Conservation (phyloP, 1,284 basidiomycete species). For the Boletus austroedulis region DNA sequence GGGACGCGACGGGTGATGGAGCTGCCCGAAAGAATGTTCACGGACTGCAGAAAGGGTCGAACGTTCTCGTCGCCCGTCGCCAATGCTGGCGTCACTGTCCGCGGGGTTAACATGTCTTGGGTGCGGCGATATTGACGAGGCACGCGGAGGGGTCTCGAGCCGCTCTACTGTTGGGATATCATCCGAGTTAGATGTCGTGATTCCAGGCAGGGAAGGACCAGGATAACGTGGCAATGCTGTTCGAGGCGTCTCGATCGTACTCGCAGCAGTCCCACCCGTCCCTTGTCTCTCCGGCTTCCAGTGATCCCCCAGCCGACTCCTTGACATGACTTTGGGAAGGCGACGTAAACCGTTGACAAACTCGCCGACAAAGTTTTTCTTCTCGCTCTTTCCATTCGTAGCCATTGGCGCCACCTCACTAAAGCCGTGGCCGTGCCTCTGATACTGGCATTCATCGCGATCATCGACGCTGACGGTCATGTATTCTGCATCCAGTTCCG, state of each 20-base stretch:
- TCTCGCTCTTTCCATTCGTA: slow-evolving; percentile 30
- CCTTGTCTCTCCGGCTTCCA: slow-evolving; percentile 26
- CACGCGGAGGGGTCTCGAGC: slow-evolving; percentile 26
- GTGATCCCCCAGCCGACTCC: slow-evolving; percentile 26
- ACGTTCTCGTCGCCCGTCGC: slow-evolving; percentile 25
- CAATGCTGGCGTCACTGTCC: slow-evolving; percentile 24
- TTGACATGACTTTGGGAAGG: slow-evolving; percentile 35
- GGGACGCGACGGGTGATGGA: slow-evolving; percentile 12
- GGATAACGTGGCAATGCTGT: slow-evolving; percentile 17
- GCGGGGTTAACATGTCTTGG: slow-evolving; percentile 10
- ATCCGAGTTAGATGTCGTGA: slow-evolving; percentile 28
- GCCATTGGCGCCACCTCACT: slow-evolving; percentile 22
- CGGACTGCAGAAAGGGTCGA: slow-evolving; percentile 26
- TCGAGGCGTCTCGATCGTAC: slow-evolving; percentile 13
- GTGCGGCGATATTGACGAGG: slow-evolving; percentile 27
- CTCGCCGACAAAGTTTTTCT: slow-evolving; percentile 33
- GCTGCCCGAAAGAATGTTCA: slow-evolving; percentile 28
- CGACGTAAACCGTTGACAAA: slow-evolving; percentile 33
- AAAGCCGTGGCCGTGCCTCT: slow-evolving; percentile 25
- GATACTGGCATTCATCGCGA: slow-evolving; percentile 20
- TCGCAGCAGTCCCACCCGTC: not conserved
- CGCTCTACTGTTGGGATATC: slow-evolving; percentile 33
- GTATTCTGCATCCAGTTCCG: slow-evolving; percentile 34
- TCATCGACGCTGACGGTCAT: slow-evolving; percentile 37
- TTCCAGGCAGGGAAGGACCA: slow-evolving; percentile 14